Evolutionary conservation across 2,329 filamentous ascomycete species (phyloP).

Genomic region (Didymellaceae sp.): DNA sequence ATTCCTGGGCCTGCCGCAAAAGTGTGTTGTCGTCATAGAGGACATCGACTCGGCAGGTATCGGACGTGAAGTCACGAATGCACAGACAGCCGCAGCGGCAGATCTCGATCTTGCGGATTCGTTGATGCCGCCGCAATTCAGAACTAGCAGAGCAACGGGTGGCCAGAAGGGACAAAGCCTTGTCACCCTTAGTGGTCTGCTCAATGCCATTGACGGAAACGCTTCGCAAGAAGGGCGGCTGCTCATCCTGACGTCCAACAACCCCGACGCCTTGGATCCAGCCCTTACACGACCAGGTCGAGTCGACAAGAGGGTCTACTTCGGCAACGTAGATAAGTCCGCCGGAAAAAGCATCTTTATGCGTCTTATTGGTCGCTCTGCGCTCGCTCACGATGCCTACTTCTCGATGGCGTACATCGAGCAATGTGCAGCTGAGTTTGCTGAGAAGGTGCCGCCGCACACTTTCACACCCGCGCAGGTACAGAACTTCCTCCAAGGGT

Average conservation of each 20-base stretch:
- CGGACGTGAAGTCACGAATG: slow-evolving; percentile 24
- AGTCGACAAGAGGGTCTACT: slow-evolving; percentile 83
- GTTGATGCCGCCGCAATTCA: slow-evolving; percentile 17
- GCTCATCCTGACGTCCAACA: slow-evolving; percentile 83
- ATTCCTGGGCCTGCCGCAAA: slow-evolving; percentile 43
- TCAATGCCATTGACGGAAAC: slow-evolving; percentile 85
- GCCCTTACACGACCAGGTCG: slow-evolving; percentile 76
- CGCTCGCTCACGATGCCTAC: slow-evolving; percentile 24
- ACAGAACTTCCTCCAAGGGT: slow-evolving; percentile 39
- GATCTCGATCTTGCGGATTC: slow-evolving; percentile 3
- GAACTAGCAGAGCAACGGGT: neutral
- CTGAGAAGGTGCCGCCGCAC: slow-evolving; percentile 33
- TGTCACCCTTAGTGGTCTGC: slow-evolving; percentile 68
- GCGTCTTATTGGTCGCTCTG: slow-evolving; percentile 38
- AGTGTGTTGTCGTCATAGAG: slow-evolving; percentile 52
- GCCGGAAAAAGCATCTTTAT: slow-evolving; percentile 37
- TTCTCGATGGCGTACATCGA: slow-evolving; percentile 32
- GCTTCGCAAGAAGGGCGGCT: slow-evolving; percentile 79
- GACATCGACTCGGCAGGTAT: slow-evolving; percentile 49
- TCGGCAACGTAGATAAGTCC: slow-evolving; percentile 33
- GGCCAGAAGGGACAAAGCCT: slow-evolving; percentile 17
- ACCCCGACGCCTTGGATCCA: slow-evolving; percentile 73
- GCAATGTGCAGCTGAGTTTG: slow-evolving; percentile 33
- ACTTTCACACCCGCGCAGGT: slow-evolving; percentile 43
- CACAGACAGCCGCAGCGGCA: neutral